Percentiles rank a stretch among this genome's conserved stretches.
Conservation (phyloP, 2,329 filamentous ascomycete genomes). For the Nemania sp. region DNA sequence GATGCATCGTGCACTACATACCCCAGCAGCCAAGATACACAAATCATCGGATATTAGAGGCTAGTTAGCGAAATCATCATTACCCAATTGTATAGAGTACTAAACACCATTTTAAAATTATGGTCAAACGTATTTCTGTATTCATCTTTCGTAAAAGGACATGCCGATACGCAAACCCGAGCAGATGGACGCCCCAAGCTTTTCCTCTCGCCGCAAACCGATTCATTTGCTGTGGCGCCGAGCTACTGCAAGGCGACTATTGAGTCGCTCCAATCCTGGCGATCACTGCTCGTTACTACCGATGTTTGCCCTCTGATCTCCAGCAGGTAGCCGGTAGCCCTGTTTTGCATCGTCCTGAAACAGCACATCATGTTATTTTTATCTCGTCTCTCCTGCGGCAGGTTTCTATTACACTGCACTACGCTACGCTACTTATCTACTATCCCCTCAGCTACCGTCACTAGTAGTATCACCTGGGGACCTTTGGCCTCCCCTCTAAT, state of each 20-base stretch:
- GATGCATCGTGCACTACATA: conserved; percentile 8
- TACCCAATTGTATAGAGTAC: too few species aligned
- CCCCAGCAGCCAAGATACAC: conserved; percentile 13
- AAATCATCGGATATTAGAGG: background rate
- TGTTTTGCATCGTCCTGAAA: conserved; percentile 36
- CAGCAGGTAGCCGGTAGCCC: conserved; percentile 22
- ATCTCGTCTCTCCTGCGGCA: conserved; percentile 24
- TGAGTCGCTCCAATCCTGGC: conserved; percentile 18
- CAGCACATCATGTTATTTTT: conserved; percentile 35
- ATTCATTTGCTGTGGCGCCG: conserved; percentile 19
- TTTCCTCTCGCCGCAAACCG: conserved; percentile 11
- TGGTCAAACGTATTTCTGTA: too few species aligned
- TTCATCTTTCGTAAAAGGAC: too few species aligned
- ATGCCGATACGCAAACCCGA: too few species aligned
- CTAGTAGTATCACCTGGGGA: too few species aligned
- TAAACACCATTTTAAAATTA: too few species aligned
- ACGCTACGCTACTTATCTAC: background rate
- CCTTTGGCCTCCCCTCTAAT: conserved; percentile 25
- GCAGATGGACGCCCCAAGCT: too few species aligned
- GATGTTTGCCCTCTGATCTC: conserved; percentile 30
- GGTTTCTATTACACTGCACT: background rate
- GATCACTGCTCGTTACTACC: conserved; percentile 30
- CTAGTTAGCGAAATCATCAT: background rate
- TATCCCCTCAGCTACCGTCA: conserved; percentile 15
- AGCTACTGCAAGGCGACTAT: conserved; percentile 23